Evolutionary conservation across 805 yeast species (phyloP), one percentile per base, ranked within the genome.

Genomic region (Wickerhamiella australiensis): DNA sequence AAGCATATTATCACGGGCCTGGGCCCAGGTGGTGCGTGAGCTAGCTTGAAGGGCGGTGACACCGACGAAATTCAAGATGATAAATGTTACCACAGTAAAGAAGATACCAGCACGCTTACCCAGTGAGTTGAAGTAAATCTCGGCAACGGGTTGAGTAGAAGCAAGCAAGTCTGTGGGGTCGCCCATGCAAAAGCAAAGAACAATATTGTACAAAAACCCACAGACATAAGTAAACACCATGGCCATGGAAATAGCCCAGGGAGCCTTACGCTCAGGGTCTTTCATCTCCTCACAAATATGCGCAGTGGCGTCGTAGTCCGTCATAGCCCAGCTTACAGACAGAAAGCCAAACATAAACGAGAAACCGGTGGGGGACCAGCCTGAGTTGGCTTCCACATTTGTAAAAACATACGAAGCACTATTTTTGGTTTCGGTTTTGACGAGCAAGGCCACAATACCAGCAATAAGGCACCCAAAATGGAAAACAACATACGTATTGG

Each of bases 271-370:
- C 12, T 75, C 75, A 17, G 84, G 81, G 52, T 73, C 68, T 50
- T 69, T 66, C 51, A 77, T 72, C 58, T 81, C 87, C 64, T 80
- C 88, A n/a, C 83, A 72, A 53, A 81, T 67, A 58, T 82, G 86
- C 68, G 80, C 81, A 0, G 86, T 83, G 20, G 83, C 77, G 60
- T 81, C 86, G 59, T 78, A 82, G 21, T 85, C 86, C 42, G 81
- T 73, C 85, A 81, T 79, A 35, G 81, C 76, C 68, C 68, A 64
- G 50, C 61, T 59, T n/a, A 63, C 64, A 15, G 67, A 58, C 37
- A 64, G 50, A 56, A 64, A 63, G 79, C 78, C 58, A 76, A 73
- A 73, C 57, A 77, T 59, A 59, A 76, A 77, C 3, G 79, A 72
- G 74, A 79, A 77, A 3, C 80, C 81, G 43, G 67, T 65, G 3